Base-by-base conservation (phyloP, 2,329 filamentous ascomycete species). In the Ceratocystis cubensis region DNA sequence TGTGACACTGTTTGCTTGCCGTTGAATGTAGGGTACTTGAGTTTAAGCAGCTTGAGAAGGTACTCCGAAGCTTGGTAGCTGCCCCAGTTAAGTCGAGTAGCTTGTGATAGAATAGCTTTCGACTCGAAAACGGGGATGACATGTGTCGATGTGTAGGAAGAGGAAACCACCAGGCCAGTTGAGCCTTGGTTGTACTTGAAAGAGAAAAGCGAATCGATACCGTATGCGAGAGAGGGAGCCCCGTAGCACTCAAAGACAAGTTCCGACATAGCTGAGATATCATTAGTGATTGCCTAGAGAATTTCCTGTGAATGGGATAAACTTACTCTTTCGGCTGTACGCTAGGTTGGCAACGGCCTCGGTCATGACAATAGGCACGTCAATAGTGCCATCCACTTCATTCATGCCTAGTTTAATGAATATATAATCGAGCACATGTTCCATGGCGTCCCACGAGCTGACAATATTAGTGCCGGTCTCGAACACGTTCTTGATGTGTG, bases 381-480 rank as follows among this genome's bases (percentile, higher is more conserved):
- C 91, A 69, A 99, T 85, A 28, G 83, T 80, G 7, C 89, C 90
- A 62, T 87, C 84, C 3, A 80, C 79, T 17, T 85, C 85, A 70
- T 95, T 91, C 71, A 99, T 82, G 3, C 94, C 94, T 65, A 99
- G 78, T 77, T 96, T 97, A 71, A 96, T 81, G 75, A 99, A 99
- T 53, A 92, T 83, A 75, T 96, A 96, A 77, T 99, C 94, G 61
- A 99, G 78, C 4, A 96, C 81, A 67, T 93, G 91, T 76, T 99
- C 94, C 85, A 96, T 91, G 44, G 91, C 92, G 75, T 99, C 94
- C 91, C 95, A 99, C 74, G 97, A 97, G 75, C 90, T 92, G 69
- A 97, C 85, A 61, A 99, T 88, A 70, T 92, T 93, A 57, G 88
- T 93, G 28, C 92, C 92, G 1, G 88, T 84, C 75, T 99, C 94